phyloP scores from a whole-genome alignment of 768 basidiomycete species.

The Agaricus subrufescens region DNA sequence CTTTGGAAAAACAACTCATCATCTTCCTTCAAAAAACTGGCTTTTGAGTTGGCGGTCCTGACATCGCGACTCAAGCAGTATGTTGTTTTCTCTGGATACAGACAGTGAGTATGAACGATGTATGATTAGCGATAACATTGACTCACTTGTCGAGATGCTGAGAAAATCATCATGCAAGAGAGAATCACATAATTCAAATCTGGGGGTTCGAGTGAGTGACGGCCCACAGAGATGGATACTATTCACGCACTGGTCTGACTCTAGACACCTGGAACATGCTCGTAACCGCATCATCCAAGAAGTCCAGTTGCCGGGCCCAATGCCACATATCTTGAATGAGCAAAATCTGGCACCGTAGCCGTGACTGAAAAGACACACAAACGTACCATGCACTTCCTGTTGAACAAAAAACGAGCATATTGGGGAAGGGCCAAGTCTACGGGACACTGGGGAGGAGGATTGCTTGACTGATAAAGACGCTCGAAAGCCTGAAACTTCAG shows the following conservation, averaged over 20 bases:
- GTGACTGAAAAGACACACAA: neutral
- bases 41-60: neutral
- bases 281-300: conserved; percentile 4
- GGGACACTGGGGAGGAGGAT: conserved; percentile 21
- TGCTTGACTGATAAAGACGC: conserved; percentile 10
- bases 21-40: neutral
- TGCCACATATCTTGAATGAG: neutral
- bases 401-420: conserved; percentile 33
- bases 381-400: conserved; percentile 9
- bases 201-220: neutral
- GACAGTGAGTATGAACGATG: neutral
- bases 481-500: conserved; percentile 18
- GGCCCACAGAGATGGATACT: neutral
- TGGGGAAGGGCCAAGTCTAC: conserved; percentile 23
- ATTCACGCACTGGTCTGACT: neutral
- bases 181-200: neutral
- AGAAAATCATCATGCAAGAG: neutral
- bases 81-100: neutral
- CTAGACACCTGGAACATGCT: neutral
- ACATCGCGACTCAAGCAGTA: neutral
- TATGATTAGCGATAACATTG: neutral
- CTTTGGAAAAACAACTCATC: neutral
- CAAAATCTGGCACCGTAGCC: neutral
- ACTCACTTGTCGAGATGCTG: neutral
- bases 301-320: neutral